A percentile compares a stretch with the other conserved stretches of the same genome.
Evolutionary conservation across 2,329 filamentous ascomycete species (phyloP).

Genomic region (Sarocladium brachiariae): DNA sequence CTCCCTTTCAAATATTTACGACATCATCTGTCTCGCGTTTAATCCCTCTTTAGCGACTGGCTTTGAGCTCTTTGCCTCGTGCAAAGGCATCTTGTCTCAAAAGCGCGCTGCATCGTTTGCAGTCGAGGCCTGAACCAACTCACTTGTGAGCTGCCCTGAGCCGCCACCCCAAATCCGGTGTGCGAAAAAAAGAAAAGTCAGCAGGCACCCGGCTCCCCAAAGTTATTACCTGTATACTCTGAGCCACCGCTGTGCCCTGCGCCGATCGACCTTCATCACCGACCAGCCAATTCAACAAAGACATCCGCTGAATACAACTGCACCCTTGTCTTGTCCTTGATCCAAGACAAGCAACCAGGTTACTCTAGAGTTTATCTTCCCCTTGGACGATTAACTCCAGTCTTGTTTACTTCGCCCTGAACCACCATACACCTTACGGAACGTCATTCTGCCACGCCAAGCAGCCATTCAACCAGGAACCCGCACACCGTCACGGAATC

Average conservation of each 20-base stretch:
- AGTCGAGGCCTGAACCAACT: neutral
- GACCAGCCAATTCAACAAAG: neutral
- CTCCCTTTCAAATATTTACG: neutral
- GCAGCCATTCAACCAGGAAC: constrained; percentile 4
- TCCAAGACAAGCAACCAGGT: neutral
- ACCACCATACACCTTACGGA: neutral
- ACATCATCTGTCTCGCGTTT: neutral
- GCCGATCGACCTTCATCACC: neutral
- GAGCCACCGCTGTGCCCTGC: constrained; percentile 3
- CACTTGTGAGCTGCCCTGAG: neutral
- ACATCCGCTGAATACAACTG: neutral
- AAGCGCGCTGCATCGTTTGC: neutral
- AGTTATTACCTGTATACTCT: neutral
- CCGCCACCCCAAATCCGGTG: neutral
- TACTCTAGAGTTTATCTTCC: neutral
- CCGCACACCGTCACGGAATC: neutral
- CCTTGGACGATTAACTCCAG: neutral
- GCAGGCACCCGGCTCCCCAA: neutral
- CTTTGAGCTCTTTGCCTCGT: neutral
- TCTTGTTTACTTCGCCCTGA: neutral
- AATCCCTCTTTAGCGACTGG: neutral
- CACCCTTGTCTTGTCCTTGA: neutral
- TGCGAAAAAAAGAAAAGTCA: neutral
- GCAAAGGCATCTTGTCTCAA: neutral
- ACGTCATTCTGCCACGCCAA: constrained; percentile 6